Evolutionary conservation across 345 rosid genomes (phyloP).

Genomic region (Pistacia atlantica): DNA sequence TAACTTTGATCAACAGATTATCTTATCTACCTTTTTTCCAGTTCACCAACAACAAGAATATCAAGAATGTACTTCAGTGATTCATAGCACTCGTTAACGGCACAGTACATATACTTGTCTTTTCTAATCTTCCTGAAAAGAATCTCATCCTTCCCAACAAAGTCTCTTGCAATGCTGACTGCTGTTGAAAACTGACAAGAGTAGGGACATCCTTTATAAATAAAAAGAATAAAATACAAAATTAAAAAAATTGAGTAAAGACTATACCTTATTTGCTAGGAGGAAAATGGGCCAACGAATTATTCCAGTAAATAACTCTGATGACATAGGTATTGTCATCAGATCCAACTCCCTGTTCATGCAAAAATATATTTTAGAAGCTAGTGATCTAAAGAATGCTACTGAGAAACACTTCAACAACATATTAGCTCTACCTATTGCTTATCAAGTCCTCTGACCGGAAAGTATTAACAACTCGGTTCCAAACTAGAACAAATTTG

Average conservation of each 20-base stretch:
- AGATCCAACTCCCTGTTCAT: constrained; percentile 78
- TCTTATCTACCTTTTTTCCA: constrained; percentile 68
- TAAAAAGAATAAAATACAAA: constrained; percentile 17
- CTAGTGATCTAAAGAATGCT: constrained; percentile 5
- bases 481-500: constrained; percentile 92
- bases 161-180: constrained; percentile 82
- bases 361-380: constrained; percentile 15
- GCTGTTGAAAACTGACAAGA: constrained; percentile 76
- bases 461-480: constrained; percentile 74
- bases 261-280: constrained; percentile 78
- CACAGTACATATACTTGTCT: constrained; percentile 85
- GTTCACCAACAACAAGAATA: constrained; percentile 74
- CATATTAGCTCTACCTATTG: constrained; percentile 53
- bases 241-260: constrained; percentile 8
- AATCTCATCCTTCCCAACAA: constrained; percentile 60
- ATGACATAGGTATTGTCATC: constrained; percentile 78
- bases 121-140: constrained; percentile 72
- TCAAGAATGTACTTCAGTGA: constrained; percentile 82
- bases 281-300: constrained; percentile 95
- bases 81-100: constrained; percentile 86
- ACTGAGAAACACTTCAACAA: constrained; percentile 10
- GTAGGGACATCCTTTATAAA: constrained; percentile 35
- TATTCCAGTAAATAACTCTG: constrained; percentile 62
- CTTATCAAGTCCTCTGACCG: constrained; percentile 92
- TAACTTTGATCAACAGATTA: not conserved